Percentiles rank a stretch among this genome's conserved stretches.
Evolutionary conservation across 2,329 filamentous ascomycete species (phyloP).

Genomic region (Aureobasidium namibiae): DNA sequence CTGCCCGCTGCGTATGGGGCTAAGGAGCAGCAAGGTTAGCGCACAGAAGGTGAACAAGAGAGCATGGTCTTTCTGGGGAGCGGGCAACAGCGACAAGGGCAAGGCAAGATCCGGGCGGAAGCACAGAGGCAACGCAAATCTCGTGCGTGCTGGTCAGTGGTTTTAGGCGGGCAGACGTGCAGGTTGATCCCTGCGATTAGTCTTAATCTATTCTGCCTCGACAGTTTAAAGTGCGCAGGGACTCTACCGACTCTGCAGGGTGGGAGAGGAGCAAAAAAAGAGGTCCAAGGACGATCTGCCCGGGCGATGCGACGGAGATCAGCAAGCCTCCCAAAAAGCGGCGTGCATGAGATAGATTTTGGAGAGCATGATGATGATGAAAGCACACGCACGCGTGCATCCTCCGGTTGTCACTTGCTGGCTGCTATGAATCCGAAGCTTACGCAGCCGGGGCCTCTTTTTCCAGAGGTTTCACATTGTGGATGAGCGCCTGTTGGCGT

Average conservation of each 20-base stretch:
- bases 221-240: constrained; percentile 12
- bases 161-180: constrained; percentile 15
- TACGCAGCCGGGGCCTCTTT: constrained; percentile 9
- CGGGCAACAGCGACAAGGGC: constrained; percentile 7
- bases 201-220: constrained; percentile 16
- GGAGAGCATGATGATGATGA: constrained; percentile 6
- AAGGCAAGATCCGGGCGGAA: constrained; percentile 13
- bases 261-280: constrained; percentile 3
- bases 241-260: constrained; percentile 12
- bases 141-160: constrained; percentile 15
- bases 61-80: constrained; percentile 8
- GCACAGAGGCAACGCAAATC: constrained; percentile 14
- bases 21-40: constrained; percentile 13
- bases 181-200: constrained; percentile 15
- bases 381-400: constrained; percentile 11
- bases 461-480: constrained; percentile 5
- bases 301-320: constrained; percentile 16
- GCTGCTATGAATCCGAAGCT: constrained; percentile 6
- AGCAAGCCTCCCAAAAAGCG: constrained; percentile 13
- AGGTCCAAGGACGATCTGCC: constrained; percentile 15
- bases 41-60: constrained; percentile 11
- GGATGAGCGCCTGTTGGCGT: background rate
- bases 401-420: constrained; percentile 2
- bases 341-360: constrained; percentile 12
- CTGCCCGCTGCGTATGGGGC: constrained; percentile 12